Evolutionary conservation across 495 filamentous ascomycete species (phyloP).

Genomic region (Pyrenopolyporus hunteri): DNA sequence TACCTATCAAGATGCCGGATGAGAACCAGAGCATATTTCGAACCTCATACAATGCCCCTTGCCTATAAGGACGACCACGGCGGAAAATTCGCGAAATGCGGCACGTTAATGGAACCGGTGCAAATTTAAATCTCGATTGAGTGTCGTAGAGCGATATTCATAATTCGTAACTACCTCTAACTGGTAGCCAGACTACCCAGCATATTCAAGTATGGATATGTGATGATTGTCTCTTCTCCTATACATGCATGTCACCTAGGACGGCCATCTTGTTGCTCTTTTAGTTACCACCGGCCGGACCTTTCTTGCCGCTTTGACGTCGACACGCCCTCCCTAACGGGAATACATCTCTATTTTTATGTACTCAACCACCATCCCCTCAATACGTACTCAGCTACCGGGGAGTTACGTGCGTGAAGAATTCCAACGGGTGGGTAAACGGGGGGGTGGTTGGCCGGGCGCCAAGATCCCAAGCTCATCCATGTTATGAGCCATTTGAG

Average conservation of each 20-base stretch:
- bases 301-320: constrained; percentile 6
- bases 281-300: constrained; percentile 10
- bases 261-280: constrained; percentile 7
- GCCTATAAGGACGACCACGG: too few species aligned
- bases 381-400: neutral
- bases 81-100: too few species aligned
- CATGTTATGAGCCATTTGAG: constrained; percentile 34
- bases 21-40: too few species aligned
- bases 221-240: too few species aligned
- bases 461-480: constrained; percentile 25
- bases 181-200: too few species aligned
- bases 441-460: constrained; percentile 19
- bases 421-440: constrained; percentile 23
- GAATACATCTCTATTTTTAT: constrained; percentile 33
- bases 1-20: too few species aligned
- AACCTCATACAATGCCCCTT: too few species aligned
- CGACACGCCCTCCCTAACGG: constrained; percentile 14
- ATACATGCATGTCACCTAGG: constrained; percentile 1
- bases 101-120: too few species aligned
- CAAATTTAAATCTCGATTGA: too few species aligned
- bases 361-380: constrained; percentile 13
- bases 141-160: too few species aligned
- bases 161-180: too few species aligned
- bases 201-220: too few species aligned
- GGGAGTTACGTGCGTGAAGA: constrained; percentile 13